Conservation (phyloP, 441 rosid species). For the Gossypium aridum region DNA sequence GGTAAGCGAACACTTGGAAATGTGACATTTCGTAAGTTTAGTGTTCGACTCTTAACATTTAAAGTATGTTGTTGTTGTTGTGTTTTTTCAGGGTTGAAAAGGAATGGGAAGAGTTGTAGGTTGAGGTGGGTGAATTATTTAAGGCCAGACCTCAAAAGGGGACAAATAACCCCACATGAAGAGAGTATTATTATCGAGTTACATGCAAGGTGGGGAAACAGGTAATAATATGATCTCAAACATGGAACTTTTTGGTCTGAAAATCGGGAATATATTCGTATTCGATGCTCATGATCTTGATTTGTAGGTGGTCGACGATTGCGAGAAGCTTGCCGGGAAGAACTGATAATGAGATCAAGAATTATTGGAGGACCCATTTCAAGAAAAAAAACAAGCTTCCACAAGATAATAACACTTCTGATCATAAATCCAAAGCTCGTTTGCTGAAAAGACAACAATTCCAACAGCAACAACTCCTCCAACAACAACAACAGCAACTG, state of each 20-base stretch:
- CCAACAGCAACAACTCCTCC: constrained; percentile 44
- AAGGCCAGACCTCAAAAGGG: constrained; percentile 95
- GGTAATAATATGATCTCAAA: constrained; percentile 26
- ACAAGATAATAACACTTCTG: constrained; percentile 25
- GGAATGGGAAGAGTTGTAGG: constrained; percentile 94
- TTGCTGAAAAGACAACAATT: constrained; percentile 62
- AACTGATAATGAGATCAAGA: constrained; percentile 88
- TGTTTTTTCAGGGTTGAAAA: constrained; percentile 48
- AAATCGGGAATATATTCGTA: background rate
- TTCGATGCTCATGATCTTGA: background rate
- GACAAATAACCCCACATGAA: constrained; percentile 86
- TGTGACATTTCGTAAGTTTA: background rate
- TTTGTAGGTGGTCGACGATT: constrained; percentile 79
- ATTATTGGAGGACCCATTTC: constrained; percentile 94
- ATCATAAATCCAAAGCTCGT: constrained; percentile 39
- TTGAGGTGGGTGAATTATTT: constrained; percentile 94
- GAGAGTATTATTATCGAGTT: constrained; percentile 75
- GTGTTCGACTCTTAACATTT: background rate
- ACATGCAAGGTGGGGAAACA: constrained; percentile 95
- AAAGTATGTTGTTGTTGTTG: background rate
- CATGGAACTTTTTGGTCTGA: background rate
- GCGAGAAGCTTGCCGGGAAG: constrained; percentile 91
- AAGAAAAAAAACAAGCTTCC: constrained; percentile 65
- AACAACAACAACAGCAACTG: constrained; percentile 22
- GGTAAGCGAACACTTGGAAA: constrained; percentile 24